Conservation (phyloP, 2,329 filamentous ascomycete species). For the Alternaria sp. region DNA sequence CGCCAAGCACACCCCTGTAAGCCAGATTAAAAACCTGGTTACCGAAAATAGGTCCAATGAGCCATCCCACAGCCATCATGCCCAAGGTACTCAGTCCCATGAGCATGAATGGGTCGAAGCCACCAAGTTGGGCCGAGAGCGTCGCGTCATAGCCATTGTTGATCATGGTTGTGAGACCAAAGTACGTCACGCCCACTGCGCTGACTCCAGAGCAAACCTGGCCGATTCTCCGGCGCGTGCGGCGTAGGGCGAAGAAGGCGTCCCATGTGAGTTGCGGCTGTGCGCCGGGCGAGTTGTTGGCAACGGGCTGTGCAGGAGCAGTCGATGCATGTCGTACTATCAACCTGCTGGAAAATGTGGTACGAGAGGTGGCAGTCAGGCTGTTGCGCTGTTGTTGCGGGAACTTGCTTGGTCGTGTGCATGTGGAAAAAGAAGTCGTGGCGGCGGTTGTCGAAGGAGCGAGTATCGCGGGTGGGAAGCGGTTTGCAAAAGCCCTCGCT, state of each 20-base stretch:
- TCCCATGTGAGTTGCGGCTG: slow-evolving; percentile 71
- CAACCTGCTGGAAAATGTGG: slow-evolving; percentile 16
- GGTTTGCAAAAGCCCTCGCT: slow-evolving; percentile 40
- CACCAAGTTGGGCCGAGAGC: slow-evolving; percentile 75
- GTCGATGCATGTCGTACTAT: slow-evolving; percentile 41
- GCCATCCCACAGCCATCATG: slow-evolving; percentile 84
- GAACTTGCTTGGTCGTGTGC: slow-evolving; percentile 37
- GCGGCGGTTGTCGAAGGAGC: slow-evolving; percentile 32
- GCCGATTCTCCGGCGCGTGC: slow-evolving; percentile 83
- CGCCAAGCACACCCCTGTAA: slow-evolving; percentile 73
- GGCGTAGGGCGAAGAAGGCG: slow-evolving; percentile 88
- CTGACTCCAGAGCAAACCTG: slow-evolving; percentile 76
- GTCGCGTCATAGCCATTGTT: slow-evolving; percentile 74
- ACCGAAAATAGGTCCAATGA: slow-evolving; percentile 83
- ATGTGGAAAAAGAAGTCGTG: slow-evolving; percentile 41
- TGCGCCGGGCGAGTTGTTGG: slow-evolving; percentile 25
- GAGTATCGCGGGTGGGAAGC: slow-evolving; percentile 40
- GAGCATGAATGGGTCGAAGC: slow-evolving; percentile 86
- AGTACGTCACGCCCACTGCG: slow-evolving; percentile 68
- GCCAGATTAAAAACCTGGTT: slow-evolving; percentile 79
- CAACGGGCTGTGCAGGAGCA: slow-evolving; percentile 24
- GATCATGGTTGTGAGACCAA: slow-evolving; percentile 71
- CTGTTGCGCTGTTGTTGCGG: slow-evolving; percentile 28
- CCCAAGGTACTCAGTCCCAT: slow-evolving; percentile 81
- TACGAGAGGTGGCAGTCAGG: slow-evolving; percentile 22